Conservation (phyloP, 352 stramenopile genomes). For the Labyrinthula sp. region DNA sequence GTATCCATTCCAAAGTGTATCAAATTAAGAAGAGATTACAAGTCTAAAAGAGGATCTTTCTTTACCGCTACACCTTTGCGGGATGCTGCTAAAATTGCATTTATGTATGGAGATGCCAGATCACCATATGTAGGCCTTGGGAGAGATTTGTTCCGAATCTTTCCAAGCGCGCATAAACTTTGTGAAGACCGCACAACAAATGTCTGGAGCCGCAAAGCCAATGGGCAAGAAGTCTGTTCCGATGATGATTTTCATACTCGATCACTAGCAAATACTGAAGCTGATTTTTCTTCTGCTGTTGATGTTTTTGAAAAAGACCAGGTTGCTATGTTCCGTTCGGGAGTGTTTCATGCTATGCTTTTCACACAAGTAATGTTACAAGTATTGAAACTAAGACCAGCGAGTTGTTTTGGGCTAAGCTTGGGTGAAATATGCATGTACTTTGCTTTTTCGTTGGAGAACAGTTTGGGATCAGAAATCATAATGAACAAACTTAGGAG, state of each 20-base stretch:
- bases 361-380: conserved; percentile 7
- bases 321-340: conserved; percentile 12
- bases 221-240: too few species aligned
- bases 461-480: conserved; percentile 2
- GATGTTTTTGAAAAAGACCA: conserved; percentile 2
- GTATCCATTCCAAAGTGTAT: conserved; percentile 7
- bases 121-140: conserved; percentile 9
- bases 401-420: conserved; percentile 10
- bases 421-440: conserved; percentile 18
- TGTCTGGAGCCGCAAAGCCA: too few species aligned
- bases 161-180: conserved; percentile 4
- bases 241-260: conserved; percentile 2
- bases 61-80: conserved; percentile 3
- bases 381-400: conserved; percentile 1
- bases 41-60: conserved; percentile 1
- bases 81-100: conserved; percentile 3
- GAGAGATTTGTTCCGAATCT: conserved; percentile 10
- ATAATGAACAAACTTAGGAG: not conserved
- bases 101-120: conserved; percentile 17
- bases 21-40: conserved; percentile 13
- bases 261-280: conserved; percentile 1
- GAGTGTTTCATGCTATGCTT: not conserved
- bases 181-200: conserved; percentile 2
- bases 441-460: conserved; percentile 9
- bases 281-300: not conserved